These are phyloP conservation scores for Hymenoscyphus occultus DNA, from an alignment of 2,329 filamentous ascomycete genomes.

Conservation along the genomic window DNA sequence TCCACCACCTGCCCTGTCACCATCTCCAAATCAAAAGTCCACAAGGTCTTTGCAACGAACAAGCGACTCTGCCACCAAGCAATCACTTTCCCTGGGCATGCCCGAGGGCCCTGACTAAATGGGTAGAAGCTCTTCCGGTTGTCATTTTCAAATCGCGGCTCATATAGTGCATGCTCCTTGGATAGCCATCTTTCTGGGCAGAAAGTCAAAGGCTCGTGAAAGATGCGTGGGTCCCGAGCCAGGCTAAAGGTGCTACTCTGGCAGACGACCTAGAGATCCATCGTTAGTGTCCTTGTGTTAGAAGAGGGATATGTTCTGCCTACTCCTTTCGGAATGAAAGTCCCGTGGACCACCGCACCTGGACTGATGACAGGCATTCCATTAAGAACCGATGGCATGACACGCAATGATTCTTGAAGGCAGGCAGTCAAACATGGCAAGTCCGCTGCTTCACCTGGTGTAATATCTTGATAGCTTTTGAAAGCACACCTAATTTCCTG, in stretches of 20 bases:
- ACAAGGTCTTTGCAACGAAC: not conserved
- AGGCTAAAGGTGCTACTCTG: not conserved
- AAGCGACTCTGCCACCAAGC: not conserved
- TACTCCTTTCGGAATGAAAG: conserved; percentile 9
- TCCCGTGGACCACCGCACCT: conserved; percentile 10
- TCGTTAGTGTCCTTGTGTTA: not conserved
- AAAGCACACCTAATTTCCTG: conserved; percentile 6
- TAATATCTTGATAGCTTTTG: not conserved
- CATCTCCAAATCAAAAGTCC: conserved; percentile 5
- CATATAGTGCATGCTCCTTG: not conserved
- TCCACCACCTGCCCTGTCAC: not conserved
- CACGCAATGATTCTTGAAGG: conserved; percentile 4
- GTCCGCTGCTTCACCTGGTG: not conserved
- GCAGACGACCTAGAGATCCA: not conserved
- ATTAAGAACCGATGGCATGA: not conserved
- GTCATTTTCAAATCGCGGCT: not conserved
- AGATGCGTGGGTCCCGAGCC: not conserved
- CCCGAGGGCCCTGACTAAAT: not conserved
- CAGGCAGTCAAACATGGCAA: conserved; percentile 5
- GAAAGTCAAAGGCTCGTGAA: not conserved
- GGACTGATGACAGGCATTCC: conserved; percentile 8
- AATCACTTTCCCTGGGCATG: not conserved
- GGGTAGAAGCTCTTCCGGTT: not conserved
- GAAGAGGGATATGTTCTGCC: not conserved
- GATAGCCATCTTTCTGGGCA: not conserved